A percentile compares a stretch with the other conserved stretches of the same genome.
Conservation (phyloP, 257 asterid species). For the Leonotis leonurus region DNA sequence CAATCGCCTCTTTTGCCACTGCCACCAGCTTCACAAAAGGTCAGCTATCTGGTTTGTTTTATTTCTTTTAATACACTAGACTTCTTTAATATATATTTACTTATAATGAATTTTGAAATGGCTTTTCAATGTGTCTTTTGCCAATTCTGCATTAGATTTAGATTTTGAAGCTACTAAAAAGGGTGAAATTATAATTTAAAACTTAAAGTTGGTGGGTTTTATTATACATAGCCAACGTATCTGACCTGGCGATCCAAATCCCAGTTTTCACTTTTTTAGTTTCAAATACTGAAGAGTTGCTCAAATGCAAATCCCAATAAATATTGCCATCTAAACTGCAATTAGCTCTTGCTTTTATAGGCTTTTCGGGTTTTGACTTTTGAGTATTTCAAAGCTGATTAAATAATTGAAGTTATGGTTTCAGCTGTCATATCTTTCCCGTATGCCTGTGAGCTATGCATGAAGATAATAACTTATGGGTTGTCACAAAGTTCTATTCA, state of each 20-base stretch:
- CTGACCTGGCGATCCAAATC: background rate
- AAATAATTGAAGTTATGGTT: background rate
- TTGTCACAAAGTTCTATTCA: background rate
- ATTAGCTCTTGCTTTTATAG: background rate
- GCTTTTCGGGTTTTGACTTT: background rate
- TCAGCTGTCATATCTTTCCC: background rate
- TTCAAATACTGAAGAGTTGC: background rate
- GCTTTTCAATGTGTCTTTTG: background rate
- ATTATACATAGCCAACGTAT: background rate
- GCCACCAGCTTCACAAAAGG: slow-evolving; percentile 59
- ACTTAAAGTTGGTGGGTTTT: too few relatives aligned
- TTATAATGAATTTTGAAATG: background rate
- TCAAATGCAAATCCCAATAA: background rate
- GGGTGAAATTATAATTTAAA: background rate
- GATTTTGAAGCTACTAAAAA: too few relatives aligned
- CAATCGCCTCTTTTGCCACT: slow-evolving; percentile 56
- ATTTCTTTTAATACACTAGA: background rate
- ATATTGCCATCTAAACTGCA: background rate
- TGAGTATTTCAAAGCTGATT: background rate
- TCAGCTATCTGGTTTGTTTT: slow-evolving; percentile 10
- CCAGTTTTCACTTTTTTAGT: background rate
- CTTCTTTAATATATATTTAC: background rate
- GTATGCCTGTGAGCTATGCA: background rate
- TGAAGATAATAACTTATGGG: background rate
- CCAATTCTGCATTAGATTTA: background rate